Conservation (phyloP, 163 green algal species). For the Coccomyxa subellipsoidea region DNA sequence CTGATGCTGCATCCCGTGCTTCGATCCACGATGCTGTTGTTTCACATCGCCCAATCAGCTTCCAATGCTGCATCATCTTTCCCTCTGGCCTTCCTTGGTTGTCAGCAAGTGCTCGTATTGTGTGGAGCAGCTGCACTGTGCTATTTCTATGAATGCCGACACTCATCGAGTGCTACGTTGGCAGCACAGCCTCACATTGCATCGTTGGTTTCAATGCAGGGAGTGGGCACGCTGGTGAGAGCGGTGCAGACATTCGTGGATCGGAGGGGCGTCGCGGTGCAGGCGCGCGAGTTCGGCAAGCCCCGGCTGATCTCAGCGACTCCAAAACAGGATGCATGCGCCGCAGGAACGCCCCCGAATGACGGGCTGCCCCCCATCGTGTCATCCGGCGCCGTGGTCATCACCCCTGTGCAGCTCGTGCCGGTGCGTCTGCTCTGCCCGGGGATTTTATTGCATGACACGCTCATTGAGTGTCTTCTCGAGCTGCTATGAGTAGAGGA, state of each 20-base stretch:
- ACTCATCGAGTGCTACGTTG: too few relatives aligned
- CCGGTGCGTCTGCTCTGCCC: not conserved
- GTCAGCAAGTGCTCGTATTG: not conserved
- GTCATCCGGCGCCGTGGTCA: constrained; percentile 52
- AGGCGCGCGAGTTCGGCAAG: constrained; percentile 27
- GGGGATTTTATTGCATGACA: not conserved
- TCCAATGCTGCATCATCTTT: too few relatives aligned
- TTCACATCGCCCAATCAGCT: not conserved
- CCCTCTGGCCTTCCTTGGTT: not conserved
- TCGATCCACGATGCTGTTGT: too few relatives aligned
- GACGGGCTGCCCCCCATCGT: constrained; percentile 34
- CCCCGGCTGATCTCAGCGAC: not conserved
- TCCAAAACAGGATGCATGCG: not conserved
- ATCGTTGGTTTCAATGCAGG: too few relatives aligned
- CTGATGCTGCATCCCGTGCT: not conserved
- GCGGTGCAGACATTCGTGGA: constrained; percentile 66
- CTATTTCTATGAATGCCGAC: too few relatives aligned
- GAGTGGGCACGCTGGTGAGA: constrained; percentile 28
- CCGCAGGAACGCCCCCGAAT: not conserved
- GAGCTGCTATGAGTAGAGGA: too few relatives aligned
- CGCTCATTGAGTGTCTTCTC: not conserved
- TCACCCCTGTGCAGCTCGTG: constrained; percentile 48
- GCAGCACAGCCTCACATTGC: too few relatives aligned
- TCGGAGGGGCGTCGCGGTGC: constrained; percentile 30
- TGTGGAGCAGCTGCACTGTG: too few relatives aligned